These are phyloP conservation scores for Fusarium annulatum DNA, from an alignment of 2,329 filamentous ascomycete species.

Conservation along the genomic window DNA sequence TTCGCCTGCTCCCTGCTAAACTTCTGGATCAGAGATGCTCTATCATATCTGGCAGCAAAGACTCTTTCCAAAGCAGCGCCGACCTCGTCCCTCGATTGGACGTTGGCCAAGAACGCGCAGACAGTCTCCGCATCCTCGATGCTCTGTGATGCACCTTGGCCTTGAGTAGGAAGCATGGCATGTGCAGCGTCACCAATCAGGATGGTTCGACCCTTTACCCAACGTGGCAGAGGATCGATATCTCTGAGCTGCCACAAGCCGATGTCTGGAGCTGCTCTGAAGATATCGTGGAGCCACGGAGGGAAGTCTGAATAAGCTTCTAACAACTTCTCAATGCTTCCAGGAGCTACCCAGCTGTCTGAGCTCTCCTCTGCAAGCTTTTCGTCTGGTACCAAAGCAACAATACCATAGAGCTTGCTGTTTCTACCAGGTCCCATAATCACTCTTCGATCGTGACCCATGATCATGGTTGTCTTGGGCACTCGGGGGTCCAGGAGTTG, in stretches of 20 bases:
- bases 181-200: constrained; percentile 14
- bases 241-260: constrained; percentile 17
- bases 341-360: constrained; percentile 38
- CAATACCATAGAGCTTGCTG: constrained; percentile 34
- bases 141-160: constrained; percentile 16
- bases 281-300: constrained; percentile 8
- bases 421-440: constrained; percentile 38
- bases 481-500: constrained; percentile 18
- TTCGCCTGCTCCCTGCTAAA: constrained; percentile 38
- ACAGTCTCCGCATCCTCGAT: constrained; percentile 15
- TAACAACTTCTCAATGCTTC: constrained; percentile 30
- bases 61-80: neutral
- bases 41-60: constrained; percentile 20
- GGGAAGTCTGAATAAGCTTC: constrained; percentile 32
- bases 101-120: neutral
- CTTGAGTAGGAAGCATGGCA: constrained; percentile 17
- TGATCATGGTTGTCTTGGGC: constrained; percentile 36
- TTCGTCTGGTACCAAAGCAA: constrained; percentile 35
- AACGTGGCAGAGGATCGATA: constrained; percentile 8
- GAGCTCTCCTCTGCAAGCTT: constrained; percentile 30
- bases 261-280: neutral
- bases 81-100: neutral
- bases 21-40: constrained; percentile 34
- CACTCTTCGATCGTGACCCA: constrained; percentile 36
- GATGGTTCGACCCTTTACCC: constrained; percentile 15